Evolutionary conservation across 441 rosid species (phyloP), one percentile per base, ranked within the genome.

Genomic region (Erysimum pusillum): DNA sequence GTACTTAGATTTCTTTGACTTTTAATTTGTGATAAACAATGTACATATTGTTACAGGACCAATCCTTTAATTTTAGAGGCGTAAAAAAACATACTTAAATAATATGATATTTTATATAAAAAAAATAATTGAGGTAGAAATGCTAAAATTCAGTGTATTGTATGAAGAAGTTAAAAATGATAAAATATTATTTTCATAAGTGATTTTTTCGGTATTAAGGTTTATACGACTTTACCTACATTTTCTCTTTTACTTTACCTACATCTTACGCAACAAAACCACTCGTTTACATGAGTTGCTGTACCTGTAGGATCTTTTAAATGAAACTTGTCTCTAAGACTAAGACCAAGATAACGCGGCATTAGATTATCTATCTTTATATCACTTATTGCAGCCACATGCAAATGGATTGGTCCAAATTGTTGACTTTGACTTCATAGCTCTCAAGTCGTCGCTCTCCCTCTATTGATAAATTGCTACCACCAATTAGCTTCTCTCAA

Each of bases 341-440:
- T 51, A 17, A 17, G 11, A 48, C 0, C 51, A 48, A 48, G 53
- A 17, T 48, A 17, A 48, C 53, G 53, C 53, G 53, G 53, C 53
- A 17, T 48, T 5, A 9, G 52, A 7, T 7, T 6, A 48, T 51
- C 12, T 18, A 51, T n/a, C n/a, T n/a, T n/a, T n/a, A n/a, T n/a
- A n/a, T n/a, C 58, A 53, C n/a, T 25, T 10, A 52, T 10, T 51
- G 15, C 15, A n/a, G n/a, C 31, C 58, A 53, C 58, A 53, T 53
- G 58, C 58, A 53, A 22, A 53, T 22, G 58, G 58, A 52, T 22
- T 20, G 32, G 57, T 22, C 32, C 12, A 53, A 25, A 53, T 53
- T 15, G 9, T 53, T 11, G 15, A 53, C 35, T 53, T 53, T 53
- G 57, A 51, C 57, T 20, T 20, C 0, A 5, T 2, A 20, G 14